Percentiles rank a stretch among this genome's conserved stretches.
These are phyloP conservation scores for Amauroascus verrucosus DNA, from an alignment of 2,329 filamentous ascomycete genomes.

Conservation along the genomic window DNA sequence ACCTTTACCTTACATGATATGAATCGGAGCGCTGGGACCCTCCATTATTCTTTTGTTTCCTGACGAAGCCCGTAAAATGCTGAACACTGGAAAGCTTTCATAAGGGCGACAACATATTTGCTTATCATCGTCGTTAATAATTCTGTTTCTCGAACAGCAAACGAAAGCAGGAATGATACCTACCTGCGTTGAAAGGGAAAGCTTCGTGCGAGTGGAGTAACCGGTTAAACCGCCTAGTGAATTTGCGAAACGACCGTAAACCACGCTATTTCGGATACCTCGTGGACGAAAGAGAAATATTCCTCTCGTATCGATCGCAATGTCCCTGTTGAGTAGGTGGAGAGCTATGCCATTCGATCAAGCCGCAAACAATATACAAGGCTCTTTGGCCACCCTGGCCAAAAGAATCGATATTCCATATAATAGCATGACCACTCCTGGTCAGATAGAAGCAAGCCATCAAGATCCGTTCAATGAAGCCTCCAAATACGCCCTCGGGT, in stretches of 20 bases:
- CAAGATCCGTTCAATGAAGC: conserved; percentile 70
- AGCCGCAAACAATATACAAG: background rate
- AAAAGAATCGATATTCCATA: conserved; percentile 48
- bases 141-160: background rate
- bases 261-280: background rate
- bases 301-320: background rate
- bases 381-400: conserved; percentile 24
- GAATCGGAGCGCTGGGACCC: background rate
- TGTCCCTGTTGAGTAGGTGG: conserved; percentile 2
- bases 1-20: background rate
- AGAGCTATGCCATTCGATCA: background rate
- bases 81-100: background rate
- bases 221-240: background rate
- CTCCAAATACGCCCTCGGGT: conserved; percentile 76
- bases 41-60: background rate
- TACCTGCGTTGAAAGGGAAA: background rate
- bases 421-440: conserved; percentile 46
- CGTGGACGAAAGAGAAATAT: background rate
- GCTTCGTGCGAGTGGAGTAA: background rate
- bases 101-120: background rate
- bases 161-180: background rate
- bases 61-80: background rate
- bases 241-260: too few relatives aligned
- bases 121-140: background rate
- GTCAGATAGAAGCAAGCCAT: conserved; percentile 46